phyloP scores from a whole-genome alignment of 1,284 basidiomycete species.

The Tilletia setariae region DNA sequence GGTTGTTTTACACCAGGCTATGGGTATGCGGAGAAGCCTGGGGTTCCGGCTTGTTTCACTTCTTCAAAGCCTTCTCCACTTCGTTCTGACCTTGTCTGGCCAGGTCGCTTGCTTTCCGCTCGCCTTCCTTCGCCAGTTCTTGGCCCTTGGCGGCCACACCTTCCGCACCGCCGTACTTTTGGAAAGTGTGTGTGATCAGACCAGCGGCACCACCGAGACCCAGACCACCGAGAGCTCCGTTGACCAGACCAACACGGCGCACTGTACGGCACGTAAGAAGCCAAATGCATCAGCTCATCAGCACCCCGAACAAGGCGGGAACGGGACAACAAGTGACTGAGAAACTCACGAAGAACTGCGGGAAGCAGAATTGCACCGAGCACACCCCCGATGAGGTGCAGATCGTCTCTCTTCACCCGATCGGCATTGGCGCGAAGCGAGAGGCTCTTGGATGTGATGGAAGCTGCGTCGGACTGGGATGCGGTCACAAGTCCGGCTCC shows the following conservation, averaged over 20 bases:
- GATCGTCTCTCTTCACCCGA: slow-evolving; percentile 39
- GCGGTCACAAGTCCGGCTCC: slow-evolving; percentile 32
- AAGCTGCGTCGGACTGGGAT: slow-evolving; percentile 22
- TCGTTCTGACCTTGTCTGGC: slow-evolving; percentile 5
- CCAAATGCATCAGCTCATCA: not conserved
- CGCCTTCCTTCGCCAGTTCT: slow-evolving; percentile 1
- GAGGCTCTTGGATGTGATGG: slow-evolving; percentile 15
- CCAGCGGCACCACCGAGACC: slow-evolving; percentile 44
- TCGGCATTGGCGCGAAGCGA: slow-evolving; percentile 15
- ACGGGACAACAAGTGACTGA: not conserved
- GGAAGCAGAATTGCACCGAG: slow-evolving; percentile 43
- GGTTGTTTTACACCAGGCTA: no score
- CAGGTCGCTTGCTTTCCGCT: not conserved
- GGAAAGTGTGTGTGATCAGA: slow-evolving; percentile 34
- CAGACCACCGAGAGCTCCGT: slow-evolving; percentile 46
- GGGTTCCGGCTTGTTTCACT: not conserved
- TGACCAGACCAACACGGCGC: slow-evolving; percentile 41
- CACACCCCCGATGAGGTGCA: slow-evolving; percentile 46
- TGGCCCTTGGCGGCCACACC: not conserved
- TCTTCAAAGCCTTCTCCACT: slow-evolving; percentile 4
- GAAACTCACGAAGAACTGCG: slow-evolving; percentile 35
- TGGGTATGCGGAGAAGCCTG: no score
- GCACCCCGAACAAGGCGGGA: no score
- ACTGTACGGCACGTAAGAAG: slow-evolving; percentile 18
- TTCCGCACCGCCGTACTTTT: slow-evolving; percentile 20